phyloP scores from a whole-genome alignment of 257 asterid species.

The Ophiorrhiza pumila region DNA sequence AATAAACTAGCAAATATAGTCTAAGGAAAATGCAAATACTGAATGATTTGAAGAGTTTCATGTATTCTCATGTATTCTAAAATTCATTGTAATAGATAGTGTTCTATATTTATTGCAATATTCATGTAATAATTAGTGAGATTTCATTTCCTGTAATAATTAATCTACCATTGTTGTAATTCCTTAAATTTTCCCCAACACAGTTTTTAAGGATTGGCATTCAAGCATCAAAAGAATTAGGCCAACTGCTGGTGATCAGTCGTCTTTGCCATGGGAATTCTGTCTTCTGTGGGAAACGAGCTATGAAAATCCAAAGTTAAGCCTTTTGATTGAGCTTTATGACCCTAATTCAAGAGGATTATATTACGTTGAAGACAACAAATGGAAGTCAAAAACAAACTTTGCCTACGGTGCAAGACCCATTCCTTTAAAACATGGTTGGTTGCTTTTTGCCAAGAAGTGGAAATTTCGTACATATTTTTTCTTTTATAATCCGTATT shows the following conservation, averaged over 20 bases:
- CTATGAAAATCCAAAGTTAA: not conserved
- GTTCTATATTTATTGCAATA: too few species aligned
- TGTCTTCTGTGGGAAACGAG: not conserved
- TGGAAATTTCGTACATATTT: not conserved
- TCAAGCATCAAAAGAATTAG: not conserved
- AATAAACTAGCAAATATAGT: too few species aligned
- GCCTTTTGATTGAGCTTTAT: not conserved
- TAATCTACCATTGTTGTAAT: too few species aligned
- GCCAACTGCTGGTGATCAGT: not conserved
- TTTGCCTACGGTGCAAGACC: not conserved
- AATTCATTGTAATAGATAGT: too few species aligned
- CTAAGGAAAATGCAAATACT: too few species aligned
- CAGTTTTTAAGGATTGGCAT: not conserved
- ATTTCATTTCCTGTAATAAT: too few species aligned
- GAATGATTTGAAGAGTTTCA: too few species aligned
- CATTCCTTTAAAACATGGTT: not conserved
- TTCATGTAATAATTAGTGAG: too few species aligned
- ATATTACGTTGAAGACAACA: accelerated
- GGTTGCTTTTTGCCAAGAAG: conserved; percentile 7
- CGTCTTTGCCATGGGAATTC: not conserved
- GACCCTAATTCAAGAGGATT: not conserved
- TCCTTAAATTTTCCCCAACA: too few species aligned
- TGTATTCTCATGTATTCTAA: too few species aligned
- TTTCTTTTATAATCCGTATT: not conserved
- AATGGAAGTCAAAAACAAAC: not conserved